Conservation (phyloP, 148 eudicot species). For the Selenicereus undatus region DNA sequence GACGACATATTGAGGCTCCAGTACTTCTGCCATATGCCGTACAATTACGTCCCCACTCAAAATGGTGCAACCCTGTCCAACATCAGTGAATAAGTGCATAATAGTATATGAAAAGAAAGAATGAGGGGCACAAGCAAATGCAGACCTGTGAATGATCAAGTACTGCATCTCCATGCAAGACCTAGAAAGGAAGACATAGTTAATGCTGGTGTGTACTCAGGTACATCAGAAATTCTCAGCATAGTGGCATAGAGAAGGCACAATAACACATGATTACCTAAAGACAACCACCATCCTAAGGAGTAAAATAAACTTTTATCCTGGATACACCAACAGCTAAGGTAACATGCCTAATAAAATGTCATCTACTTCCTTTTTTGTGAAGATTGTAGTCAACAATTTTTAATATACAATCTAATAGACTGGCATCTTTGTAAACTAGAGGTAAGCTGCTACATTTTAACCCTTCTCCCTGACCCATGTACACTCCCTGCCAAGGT, state of each 20-base stretch:
- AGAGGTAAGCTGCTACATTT: background rate
- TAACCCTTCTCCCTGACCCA: background rate
- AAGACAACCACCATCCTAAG: background rate
- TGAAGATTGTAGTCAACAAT: background rate
- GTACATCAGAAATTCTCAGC: background rate
- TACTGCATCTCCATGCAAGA: constrained; percentile 97
- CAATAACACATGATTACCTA: background rate
- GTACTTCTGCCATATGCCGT: constrained; percentile 67
- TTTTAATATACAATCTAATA: background rate
- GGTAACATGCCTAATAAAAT: background rate
- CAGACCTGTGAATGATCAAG: constrained; percentile 74
- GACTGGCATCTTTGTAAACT: too few species aligned
- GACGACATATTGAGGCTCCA: constrained; percentile 82
- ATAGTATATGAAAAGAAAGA: background rate
- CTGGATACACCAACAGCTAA: too few species aligned
- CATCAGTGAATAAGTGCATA: constrained; percentile 11
- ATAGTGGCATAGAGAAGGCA: too few species aligned
- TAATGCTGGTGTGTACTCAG: background rate
- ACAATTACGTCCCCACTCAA: constrained; percentile 97
- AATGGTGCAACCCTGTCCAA: constrained; percentile 81
- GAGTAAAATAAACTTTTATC: too few species aligned
- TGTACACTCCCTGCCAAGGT: background rate
- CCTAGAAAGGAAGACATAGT: constrained; percentile 36
- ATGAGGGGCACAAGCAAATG: background rate
- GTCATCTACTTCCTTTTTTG: background rate